Conservation (phyloP, 495 filamentous ascomycete genomes). For the Trichocladium uniseriatum region DNA sequence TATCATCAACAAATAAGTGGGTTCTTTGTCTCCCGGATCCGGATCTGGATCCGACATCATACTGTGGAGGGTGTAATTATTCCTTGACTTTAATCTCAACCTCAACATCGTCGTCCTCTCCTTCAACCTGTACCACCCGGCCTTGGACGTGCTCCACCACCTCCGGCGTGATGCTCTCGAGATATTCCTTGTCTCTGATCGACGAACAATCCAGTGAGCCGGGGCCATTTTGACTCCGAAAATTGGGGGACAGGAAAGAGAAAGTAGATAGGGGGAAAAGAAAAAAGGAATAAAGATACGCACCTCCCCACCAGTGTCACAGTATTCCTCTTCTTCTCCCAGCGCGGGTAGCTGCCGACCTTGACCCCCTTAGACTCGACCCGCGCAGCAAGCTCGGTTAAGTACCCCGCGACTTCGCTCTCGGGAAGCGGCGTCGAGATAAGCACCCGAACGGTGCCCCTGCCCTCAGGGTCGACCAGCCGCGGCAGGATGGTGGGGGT, state of each 20-base stretch:
- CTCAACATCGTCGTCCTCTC: slow-evolving; percentile 35
- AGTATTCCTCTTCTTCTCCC: slow-evolving; percentile 80
- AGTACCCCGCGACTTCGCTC: slow-evolving; percentile 70
- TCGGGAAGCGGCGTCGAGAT: slow-evolving; percentile 82
- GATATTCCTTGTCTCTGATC: slow-evolving; percentile 36
- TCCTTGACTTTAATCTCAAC: background rate
- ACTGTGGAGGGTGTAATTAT: background rate
- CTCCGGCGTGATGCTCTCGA: slow-evolving; percentile 44
- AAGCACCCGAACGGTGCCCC: slow-evolving; percentile 64
- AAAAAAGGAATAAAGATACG: too few relatives aligned
- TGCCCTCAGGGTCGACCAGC: slow-evolving; percentile 66
- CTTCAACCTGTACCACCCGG: slow-evolving; percentile 33
- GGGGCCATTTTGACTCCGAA: too few relatives aligned
- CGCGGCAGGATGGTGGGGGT: slow-evolving; percentile 60
- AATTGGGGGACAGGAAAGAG: too few relatives aligned
- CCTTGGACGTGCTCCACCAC: slow-evolving; percentile 41
- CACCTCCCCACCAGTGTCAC: slow-evolving; percentile 78
- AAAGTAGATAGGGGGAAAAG: too few relatives aligned
- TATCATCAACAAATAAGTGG: too few relatives aligned
- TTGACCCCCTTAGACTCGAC: slow-evolving; percentile 70
- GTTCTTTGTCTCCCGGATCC: too few relatives aligned
- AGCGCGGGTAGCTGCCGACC: slow-evolving; percentile 92
- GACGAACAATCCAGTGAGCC: background rate
- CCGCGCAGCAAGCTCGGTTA: slow-evolving; percentile 66
- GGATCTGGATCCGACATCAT: too few relatives aligned